phyloP scores from a whole-genome alignment of 2,329 filamentous ascomycete species.

The Ceratocystis smalleyi region DNA sequence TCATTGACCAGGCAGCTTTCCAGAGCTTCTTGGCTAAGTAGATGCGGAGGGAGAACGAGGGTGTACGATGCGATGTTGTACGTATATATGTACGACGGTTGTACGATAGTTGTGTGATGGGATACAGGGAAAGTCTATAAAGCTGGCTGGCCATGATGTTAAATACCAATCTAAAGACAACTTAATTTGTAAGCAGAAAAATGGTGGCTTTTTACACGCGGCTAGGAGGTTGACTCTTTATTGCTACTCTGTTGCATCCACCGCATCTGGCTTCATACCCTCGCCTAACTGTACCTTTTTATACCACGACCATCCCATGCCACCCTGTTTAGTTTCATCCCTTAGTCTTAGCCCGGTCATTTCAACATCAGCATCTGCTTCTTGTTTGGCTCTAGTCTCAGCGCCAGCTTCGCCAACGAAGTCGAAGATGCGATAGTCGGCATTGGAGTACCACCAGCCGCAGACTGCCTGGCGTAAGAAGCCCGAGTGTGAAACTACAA shows the following conservation, averaged over 20 bases:
- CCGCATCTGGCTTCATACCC: conserved; percentile 7
- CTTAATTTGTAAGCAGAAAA: not conserved
- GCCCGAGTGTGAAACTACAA: conserved; percentile 50
- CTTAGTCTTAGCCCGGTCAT: conserved; percentile 31
- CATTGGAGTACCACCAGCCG: conserved; percentile 42
- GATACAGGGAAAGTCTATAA: conserved; percentile 6
- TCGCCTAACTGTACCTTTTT: conserved; percentile 22
- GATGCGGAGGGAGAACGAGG: not conserved
- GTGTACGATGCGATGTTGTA: not conserved
- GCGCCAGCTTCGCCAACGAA: conserved; percentile 24
- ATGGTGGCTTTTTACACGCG: not conserved
- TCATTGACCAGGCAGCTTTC: conserved; percentile 93
- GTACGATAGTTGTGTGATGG: conserved; percentile 10
- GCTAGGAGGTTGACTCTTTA: not conserved
- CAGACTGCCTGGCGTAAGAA: conserved; percentile 45
- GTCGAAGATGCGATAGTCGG: conserved; percentile 49
- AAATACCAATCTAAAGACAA: conserved; percentile 4
- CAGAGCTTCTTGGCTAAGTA: conserved; percentile 82
- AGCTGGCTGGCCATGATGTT: not conserved
- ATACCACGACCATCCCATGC: conserved; percentile 25
- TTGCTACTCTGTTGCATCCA: not conserved
- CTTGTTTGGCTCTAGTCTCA: not conserved
- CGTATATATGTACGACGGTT: conserved; percentile 6
- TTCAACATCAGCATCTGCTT: conserved; percentile 19
- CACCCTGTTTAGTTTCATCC: conserved; percentile 26